phyloP scores from a whole-genome alignment of 2,329 filamentous ascomycete genomes.

The Lachnum nothofagi region DNA sequence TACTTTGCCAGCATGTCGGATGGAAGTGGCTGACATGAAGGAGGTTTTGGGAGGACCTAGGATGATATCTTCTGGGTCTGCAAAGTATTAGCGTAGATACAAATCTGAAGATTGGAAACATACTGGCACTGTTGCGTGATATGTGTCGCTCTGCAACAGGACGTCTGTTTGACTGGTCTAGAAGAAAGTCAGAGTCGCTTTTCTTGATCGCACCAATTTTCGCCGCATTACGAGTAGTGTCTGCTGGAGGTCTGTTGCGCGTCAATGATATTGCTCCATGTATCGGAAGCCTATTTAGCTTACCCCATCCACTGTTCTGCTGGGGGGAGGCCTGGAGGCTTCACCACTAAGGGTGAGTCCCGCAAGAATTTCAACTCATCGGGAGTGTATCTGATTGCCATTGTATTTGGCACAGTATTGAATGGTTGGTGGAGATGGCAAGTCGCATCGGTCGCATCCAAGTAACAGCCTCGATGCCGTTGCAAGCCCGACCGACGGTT shows the following conservation, averaged over 20 bases:
- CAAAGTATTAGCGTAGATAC: slow-evolving; percentile 21
- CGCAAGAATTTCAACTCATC: slow-evolving; percentile 72
- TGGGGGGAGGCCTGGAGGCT: slow-evolving; percentile 73
- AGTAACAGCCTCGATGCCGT: too few relatives aligned
- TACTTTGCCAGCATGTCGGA: slow-evolving; percentile 37
- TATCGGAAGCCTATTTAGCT: slow-evolving; percentile 9
- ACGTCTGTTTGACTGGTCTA: slow-evolving; percentile 42
- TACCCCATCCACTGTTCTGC: slow-evolving; percentile 97
- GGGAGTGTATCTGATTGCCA: slow-evolving; percentile 56
- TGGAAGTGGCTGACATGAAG: slow-evolving; percentile 70
- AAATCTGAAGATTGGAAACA: slow-evolving; percentile 29
- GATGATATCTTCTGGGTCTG: slow-evolving; percentile 73
- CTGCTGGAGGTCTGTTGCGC: slow-evolving; percentile 25
- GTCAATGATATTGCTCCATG: slow-evolving; percentile 18
- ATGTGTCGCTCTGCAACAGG: slow-evolving; percentile 48
- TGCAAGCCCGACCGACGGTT: too few relatives aligned
- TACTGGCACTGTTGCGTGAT: slow-evolving; percentile 55
- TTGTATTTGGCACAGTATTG: slow-evolving; percentile 11
- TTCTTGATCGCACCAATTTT: slow-evolving; percentile 46
- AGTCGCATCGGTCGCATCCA: neutral
- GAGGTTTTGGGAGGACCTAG: slow-evolving; percentile 78
- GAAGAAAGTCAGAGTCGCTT: slow-evolving; percentile 26
- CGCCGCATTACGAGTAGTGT: slow-evolving; percentile 29
- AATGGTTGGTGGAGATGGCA: neutral
- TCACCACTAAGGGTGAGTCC: slow-evolving; percentile 76